Evolutionary conservation across 768 basidiomycete species (phyloP), one percentile per base, ranked within the genome.

Genomic region (Leccinum disarticulatum): DNA sequence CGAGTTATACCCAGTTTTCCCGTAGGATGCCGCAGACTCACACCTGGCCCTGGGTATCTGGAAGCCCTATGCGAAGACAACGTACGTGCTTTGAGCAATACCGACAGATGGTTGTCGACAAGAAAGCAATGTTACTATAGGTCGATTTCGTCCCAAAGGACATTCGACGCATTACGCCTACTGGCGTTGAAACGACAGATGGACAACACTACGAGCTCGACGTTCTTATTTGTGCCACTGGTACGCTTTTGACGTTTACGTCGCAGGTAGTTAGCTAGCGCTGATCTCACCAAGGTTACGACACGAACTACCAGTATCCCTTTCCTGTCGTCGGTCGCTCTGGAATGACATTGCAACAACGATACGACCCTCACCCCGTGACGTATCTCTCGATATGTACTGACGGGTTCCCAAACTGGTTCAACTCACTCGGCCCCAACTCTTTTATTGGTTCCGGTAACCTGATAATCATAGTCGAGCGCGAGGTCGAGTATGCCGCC

Each of bases 381-480:
- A 80, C 83, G 4, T 90, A 90, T 68, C 77, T 89, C 9, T 77
- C 82, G 7, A 67, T 87, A 33, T 79, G 81, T 22, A 78, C 83
- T 19, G 83, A 86, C 50, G 84, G 82, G 7, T 87, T 88, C 70
- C 87, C 88, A n/a, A 88, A 87, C 71, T 83, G 80, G 80, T 87
- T 87, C 76, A 75, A 80, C 56, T 66, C 74, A 19, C 66, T 82
- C 9, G 86, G 87, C 0, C 86, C 87, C 2, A 87, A 86, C 67
- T 76, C 83, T 0, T 77, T 63, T 7, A 78, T 86, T 15, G 84
- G 83, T 3, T 75, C 81, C 0, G 84, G 86, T 0, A 82, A 82
- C 17, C 69, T 88, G 13, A 65, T 87, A 2, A 69, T 83, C 17
- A 43, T 87, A 1, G 74, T 83, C 35, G 86, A 88, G 67, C 73